phyloP scores from a whole-genome alignment of 2,329 filamentous ascomycete species.

The Sarocladium brachiariae region DNA sequence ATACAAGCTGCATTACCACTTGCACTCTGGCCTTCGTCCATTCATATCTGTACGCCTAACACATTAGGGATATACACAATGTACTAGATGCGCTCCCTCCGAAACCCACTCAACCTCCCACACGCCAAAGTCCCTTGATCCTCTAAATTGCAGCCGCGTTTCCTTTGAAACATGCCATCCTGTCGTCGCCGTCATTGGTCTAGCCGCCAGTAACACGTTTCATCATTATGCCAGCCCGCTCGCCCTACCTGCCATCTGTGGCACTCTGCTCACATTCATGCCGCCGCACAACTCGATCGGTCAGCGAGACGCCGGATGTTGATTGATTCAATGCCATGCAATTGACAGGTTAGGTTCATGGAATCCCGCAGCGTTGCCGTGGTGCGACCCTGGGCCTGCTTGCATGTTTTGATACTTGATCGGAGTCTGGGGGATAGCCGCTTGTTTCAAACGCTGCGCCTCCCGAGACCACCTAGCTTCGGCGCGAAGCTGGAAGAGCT shows the following conservation, averaged over 20 bases:
- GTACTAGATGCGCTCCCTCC: neutral
- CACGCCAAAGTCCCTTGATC: neutral
- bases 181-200: neutral
- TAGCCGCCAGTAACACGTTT: neutral
- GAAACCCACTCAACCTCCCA: conserved; percentile 4
- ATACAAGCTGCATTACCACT: too few relatives aligned
- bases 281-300: neutral
- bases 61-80: too few relatives aligned
- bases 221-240: conserved; percentile 2
- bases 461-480: too few relatives aligned
- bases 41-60: too few relatives aligned
- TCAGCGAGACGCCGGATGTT: conserved; percentile 1
- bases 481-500: too few relatives aligned
- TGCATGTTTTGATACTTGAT: neutral
- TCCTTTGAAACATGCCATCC: conserved; percentile 3
- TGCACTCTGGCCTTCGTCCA: too few relatives aligned
- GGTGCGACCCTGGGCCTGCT: neutral
- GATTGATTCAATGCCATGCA: neutral
- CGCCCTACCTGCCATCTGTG: neutral
- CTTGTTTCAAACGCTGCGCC: neutral
- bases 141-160: neutral
- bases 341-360: neutral
- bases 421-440: neutral
- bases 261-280: neutral
- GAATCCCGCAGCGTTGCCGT: neutral